A percentile compares a stretch with the other conserved stretches of the same genome.
Evolutionary conservation across 2,329 filamentous ascomycete species (phyloP).

Genomic region (Chrysoporthe austroafricana): DNA sequence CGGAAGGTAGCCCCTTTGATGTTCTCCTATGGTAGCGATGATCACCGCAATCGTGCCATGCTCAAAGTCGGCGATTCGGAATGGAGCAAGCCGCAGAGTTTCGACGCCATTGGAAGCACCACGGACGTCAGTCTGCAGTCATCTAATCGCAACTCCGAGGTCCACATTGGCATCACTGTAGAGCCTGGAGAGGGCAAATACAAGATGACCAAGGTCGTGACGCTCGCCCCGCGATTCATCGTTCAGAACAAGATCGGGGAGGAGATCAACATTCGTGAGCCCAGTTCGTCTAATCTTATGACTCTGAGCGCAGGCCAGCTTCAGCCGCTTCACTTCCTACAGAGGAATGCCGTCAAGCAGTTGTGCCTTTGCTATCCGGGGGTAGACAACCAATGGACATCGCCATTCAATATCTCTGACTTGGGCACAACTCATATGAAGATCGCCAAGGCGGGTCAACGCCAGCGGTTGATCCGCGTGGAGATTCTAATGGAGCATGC

Average conservation of each 20-base stretch:
- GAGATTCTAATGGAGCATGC: slow-evolving; percentile 92
- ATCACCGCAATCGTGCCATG: slow-evolving; percentile 87
- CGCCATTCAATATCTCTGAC: slow-evolving; percentile 96
- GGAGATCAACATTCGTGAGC: slow-evolving; percentile 86
- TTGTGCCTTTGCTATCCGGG: slow-evolving; percentile 91
- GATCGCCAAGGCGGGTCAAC: slow-evolving; percentile 85
- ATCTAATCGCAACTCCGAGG: slow-evolving; percentile 71
- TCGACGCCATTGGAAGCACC: slow-evolving; percentile 94
- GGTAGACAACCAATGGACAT: slow-evolving; percentile 96
- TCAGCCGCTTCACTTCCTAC: slow-evolving; percentile 86
- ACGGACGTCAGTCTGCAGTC: slow-evolving; percentile 86
- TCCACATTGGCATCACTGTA: slow-evolving; percentile 88
- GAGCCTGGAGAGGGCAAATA: slow-evolving; percentile 95
- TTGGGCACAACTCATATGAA: slow-evolving; percentile 93
- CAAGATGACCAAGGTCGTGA: slow-evolving; percentile 95
- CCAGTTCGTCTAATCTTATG: slow-evolving; percentile 85
- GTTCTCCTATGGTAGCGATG: slow-evolving; percentile 90
- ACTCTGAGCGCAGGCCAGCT: slow-evolving; percentile 77
- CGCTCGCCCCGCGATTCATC: slow-evolving; percentile 88
- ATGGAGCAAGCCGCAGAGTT: slow-evolving; percentile 98
- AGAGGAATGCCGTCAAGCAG: slow-evolving; percentile 82
- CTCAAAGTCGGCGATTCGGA: slow-evolving; percentile 86
- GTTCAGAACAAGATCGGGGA: slow-evolving; percentile 92
- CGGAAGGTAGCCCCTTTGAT: slow-evolving; percentile 88
- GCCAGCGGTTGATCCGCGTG: slow-evolving; percentile 83